Percentiles rank a stretch among this genome's conserved stretches.
Evolutionary conservation across 2,329 filamentous ascomycete genomes (phyloP).

Genomic region (Stachybotrys elegans): DNA sequence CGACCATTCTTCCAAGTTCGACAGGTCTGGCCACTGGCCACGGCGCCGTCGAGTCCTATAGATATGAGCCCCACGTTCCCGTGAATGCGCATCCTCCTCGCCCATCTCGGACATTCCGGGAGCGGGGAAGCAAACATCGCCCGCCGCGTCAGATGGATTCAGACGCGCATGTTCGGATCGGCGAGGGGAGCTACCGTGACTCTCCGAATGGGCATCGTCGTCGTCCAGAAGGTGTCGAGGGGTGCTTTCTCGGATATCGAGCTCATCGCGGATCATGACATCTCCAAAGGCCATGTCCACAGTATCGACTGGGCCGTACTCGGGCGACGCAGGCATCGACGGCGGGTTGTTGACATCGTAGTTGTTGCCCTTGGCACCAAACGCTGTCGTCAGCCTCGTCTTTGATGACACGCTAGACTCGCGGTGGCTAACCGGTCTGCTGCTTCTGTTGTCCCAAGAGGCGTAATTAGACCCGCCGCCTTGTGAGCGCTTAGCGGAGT

Average conservation of each 20-base stretch:
- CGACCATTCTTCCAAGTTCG: slow-evolving; percentile 83
- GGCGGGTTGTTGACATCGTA: slow-evolving; percentile 67
- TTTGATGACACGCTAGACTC: slow-evolving; percentile 49
- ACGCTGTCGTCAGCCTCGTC: slow-evolving; percentile 30
- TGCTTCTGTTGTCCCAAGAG: slow-evolving; percentile 30
- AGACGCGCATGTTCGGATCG: slow-evolving; percentile 30
- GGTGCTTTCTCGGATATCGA: slow-evolving; percentile 34
- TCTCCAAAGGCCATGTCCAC: slow-evolving; percentile 59
- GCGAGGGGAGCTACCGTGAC: slow-evolving; percentile 18
- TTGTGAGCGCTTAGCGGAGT: slow-evolving; percentile 17
- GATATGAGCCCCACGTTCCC: slow-evolving; percentile 32
- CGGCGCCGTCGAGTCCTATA: slow-evolving; percentile 51
- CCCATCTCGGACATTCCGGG: slow-evolving; percentile 68
- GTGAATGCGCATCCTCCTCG: slow-evolving; percentile 62
- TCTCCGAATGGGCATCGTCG: slow-evolving; percentile 27
- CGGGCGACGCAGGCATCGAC: slow-evolving; percentile 59
- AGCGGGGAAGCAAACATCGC: slow-evolving; percentile 90
- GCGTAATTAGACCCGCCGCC: slow-evolving; percentile 33
- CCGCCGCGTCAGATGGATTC: slow-evolving; percentile 63
- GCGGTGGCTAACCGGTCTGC: slow-evolving; percentile 34
- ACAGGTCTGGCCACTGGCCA: slow-evolving; percentile 80
- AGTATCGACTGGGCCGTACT: slow-evolving; percentile 41
- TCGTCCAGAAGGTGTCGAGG: slow-evolving; percentile 21
- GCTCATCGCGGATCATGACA: slow-evolving; percentile 65
- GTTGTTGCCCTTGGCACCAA: slow-evolving; percentile 33